Base-by-base conservation (phyloP, 768 basidiomycete species). In the Panaeolus papilionaceus region DNA sequence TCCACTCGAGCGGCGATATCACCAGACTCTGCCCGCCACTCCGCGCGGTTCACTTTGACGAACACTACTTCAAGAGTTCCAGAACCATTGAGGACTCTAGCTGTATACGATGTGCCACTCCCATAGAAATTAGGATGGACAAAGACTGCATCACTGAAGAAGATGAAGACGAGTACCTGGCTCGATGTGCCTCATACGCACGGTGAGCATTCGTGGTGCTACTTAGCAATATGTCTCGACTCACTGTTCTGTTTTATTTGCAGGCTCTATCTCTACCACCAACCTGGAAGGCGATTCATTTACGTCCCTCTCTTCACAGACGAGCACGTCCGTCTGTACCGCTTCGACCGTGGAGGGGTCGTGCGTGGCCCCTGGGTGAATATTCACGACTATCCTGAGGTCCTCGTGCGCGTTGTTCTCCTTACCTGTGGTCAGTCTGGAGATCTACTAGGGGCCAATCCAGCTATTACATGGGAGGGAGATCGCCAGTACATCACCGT, bases 21-120 rank as follows among this genome's bases (percentile, higher is more conserved):
- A 9, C 14, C 14, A 28, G 33, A 12, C 6, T 58, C 26, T 58
- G 54, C 16, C 54, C 54, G 11, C 54, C 54, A 6, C 54, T 58
- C 4, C 54, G 54, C 33, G 54, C 54, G 1, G 54, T 58, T n/a
- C 54, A 58, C 12, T 37, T 58, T 33, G 54, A 58, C 54, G 33
- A 58, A 26, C 10, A 33, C 6, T 58, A 58, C 28, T 58, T 58
- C 28, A 12, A 37, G 11, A 58, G 54, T 12, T 16, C 54, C 16
- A 58, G 33, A 37, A 28, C 33, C 12, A 58, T 28, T 14, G 33
- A 58, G 6, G 3, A 26, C 12, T 10, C 33, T 4, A 10, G 26
- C 3, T 58, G 54, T 10, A 2, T 33, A 2, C 26, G 10, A 12
- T 58, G 28, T 37, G 54, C 28, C 54, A 58, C 54, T 33, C 54